Evolutionary conservation across 805 yeast species (phyloP), one percentile per base, ranked within the genome.

Genomic region (Torulaspora delbrueckii): DNA sequence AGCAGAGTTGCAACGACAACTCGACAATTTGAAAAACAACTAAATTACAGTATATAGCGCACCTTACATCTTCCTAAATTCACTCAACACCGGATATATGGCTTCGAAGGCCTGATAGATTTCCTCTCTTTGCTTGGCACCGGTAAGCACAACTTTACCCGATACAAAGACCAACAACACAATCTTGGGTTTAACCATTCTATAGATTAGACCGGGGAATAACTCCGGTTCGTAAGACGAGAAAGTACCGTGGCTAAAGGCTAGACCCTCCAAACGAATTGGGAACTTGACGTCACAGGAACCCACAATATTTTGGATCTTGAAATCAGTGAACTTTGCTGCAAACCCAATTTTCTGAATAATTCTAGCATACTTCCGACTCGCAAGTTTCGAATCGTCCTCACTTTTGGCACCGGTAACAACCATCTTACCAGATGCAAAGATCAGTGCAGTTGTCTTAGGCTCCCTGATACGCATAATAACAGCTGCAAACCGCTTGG

Each of bases 381-480:
- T 88, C 1, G 99, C 99, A 54, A 93, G 76, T 67, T 93, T 93
- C n/a, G 97, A 88, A 65, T 93, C 98, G 65, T 93, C 98, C 67
- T 93, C 99, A 30, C 96, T 85, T 68, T 93, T 93, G 19, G 99
- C 99, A 78, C 99, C 99, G 25, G 98, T 93, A 12, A 93, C 99
- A 56, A 93, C 99, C 99, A 93, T 93, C 69, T 93, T 93, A 61
- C 99, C 99, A 2, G 97, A 89, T 1, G 99, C 99, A 68, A 93
- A 93, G 55, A 93, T 93, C 56, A 93, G 75, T 0, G 99, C 98
- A 2, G 99, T 93, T 1, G 99, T 93, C 68, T 93, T 93, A 13
- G 99, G 99, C 67, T 93, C 99, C 69, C 99, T 81, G 58, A 93
- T 93, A 76, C 99, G 86, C 99, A 93, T 93, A 58, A 93, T 93